These are phyloP conservation scores for Claviceps sp. DNA, from an alignment of 2,329 filamentous ascomycete species.

Conservation along the genomic window DNA sequence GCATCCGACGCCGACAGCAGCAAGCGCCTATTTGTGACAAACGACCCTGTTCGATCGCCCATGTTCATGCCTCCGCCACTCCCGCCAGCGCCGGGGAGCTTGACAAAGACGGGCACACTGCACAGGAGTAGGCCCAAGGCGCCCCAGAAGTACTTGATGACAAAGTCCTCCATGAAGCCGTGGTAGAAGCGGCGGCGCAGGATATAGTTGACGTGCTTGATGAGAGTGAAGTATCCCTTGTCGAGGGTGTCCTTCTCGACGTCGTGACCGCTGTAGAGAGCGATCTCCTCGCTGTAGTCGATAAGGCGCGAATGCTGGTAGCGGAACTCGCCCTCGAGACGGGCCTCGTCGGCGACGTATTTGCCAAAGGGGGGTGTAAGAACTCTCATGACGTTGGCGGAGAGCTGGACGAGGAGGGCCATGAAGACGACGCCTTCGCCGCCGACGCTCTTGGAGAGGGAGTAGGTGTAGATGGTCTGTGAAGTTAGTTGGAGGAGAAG, in stretches of 20 bases:
- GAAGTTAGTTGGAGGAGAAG: neutral
- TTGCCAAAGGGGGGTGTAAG: constrained; percentile 93
- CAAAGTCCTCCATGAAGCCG: constrained; percentile 98
- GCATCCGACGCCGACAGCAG: constrained; percentile 88
- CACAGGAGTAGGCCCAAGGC: constrained; percentile 83
- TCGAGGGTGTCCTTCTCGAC: constrained; percentile 93
- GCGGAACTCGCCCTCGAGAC: constrained; percentile 88
- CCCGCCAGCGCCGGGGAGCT: constrained; percentile 49
- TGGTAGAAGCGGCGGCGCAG: constrained; percentile 84
- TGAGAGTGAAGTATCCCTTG: constrained; percentile 96
- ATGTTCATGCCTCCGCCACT: constrained; percentile 44
- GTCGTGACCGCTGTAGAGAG: constrained; percentile 80
- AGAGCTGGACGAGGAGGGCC: constrained; percentile 85
- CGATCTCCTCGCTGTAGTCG: constrained; percentile 91
- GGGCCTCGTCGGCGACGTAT: constrained; percentile 92
- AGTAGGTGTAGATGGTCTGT: constrained; percentile 81
- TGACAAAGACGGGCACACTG: constrained; percentile 92
- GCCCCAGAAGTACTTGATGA: constrained; percentile 99
- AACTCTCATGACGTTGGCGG: constrained; percentile 83
- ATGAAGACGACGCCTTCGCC: constrained; percentile 93
- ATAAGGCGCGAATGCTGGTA: constrained; percentile 92
- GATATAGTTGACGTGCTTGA: constrained; percentile 98
- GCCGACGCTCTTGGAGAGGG: constrained; percentile 85
- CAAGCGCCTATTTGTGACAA: constrained; percentile 89
- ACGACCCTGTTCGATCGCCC: constrained; percentile 61